phyloP scores from a whole-genome alignment of 2,329 filamentous ascomycete genomes.

The Trichoderma hamatum region DNA sequence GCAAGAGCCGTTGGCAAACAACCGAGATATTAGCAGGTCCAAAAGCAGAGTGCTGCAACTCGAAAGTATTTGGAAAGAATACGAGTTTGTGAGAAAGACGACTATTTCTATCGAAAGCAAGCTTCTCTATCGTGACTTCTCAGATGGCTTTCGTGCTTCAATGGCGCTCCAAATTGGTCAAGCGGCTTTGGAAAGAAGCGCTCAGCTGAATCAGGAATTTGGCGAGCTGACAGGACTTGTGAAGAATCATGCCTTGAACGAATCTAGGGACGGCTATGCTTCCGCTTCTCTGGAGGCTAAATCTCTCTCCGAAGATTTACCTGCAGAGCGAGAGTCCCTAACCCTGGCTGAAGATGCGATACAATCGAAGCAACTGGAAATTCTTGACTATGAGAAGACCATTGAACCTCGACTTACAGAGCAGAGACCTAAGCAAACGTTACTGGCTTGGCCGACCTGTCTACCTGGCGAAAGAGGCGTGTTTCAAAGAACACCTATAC shows the following conservation, averaged over 20 bases:
- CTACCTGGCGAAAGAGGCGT: constrained; percentile 6
- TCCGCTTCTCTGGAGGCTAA: not conserved
- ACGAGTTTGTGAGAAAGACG: constrained; percentile 35
- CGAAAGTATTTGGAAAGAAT: constrained; percentile 42
- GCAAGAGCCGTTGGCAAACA: not conserved
- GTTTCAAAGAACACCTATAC: not conserved
- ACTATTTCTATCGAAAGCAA: constrained; percentile 42
- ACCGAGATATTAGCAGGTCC: constrained; percentile 15
- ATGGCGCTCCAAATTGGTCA: constrained; percentile 38
- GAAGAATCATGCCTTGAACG: not conserved
- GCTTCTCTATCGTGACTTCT: constrained; percentile 39
- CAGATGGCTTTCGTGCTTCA: constrained; percentile 35
- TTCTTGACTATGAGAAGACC: not conserved
- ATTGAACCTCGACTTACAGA: not conserved
- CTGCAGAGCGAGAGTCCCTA: not conserved
- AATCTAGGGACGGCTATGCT: not conserved
- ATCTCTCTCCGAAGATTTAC: not conserved
- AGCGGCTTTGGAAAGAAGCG: constrained; percentile 30
- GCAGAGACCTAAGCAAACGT: not conserved
- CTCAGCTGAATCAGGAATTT: constrained; percentile 34
- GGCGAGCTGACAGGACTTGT: constrained; percentile 8
- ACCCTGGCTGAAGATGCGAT: not conserved
- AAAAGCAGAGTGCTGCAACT: constrained; percentile 39
- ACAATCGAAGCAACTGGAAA: not conserved
- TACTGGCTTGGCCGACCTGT: constrained; percentile 9